phyloP scores from a whole-genome alignment of 1,284 basidiomycete genomes.

The Puccinia brachypodii region DNA sequence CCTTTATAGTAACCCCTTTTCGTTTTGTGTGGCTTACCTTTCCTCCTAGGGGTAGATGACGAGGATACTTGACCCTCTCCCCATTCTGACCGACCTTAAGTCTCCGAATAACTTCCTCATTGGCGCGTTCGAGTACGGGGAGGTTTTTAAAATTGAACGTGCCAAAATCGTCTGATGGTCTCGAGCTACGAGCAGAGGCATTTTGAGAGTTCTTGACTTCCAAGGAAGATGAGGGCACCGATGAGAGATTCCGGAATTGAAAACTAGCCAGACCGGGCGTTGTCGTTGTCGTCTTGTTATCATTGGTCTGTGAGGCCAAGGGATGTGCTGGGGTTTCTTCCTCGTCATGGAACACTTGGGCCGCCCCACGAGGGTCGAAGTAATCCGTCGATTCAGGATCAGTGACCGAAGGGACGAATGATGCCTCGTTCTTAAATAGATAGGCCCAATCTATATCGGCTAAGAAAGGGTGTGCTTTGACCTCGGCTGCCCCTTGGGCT shows the following conservation, averaged over 20 bases:
- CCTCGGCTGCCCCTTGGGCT: slow-evolving; percentile 82
- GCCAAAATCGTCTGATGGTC: slow-evolving; percentile 82
- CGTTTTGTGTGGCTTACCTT: slow-evolving; percentile 23
- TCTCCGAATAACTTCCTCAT: slow-evolving; percentile 96
- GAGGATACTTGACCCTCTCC: slow-evolving; percentile 25
- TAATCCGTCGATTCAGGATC: slow-evolving; percentile 99
- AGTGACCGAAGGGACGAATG: slow-evolving; percentile 90
- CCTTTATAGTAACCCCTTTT: no score
- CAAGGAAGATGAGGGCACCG: neutral
- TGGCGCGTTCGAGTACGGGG: slow-evolving; percentile 93
- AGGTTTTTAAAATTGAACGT: slow-evolving; percentile 98
- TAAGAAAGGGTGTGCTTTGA: slow-evolving; percentile 90
- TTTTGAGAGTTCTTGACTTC: slow-evolving; percentile 38
- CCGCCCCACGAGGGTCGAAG: slow-evolving; percentile 91
- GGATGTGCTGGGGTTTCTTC: slow-evolving; percentile 64
- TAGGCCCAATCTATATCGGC: slow-evolving; percentile 88
- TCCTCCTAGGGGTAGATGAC: slow-evolving; percentile 35
- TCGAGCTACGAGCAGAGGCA: slow-evolving; percentile 51
- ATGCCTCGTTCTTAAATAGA: slow-evolving; percentile 80
- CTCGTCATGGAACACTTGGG: slow-evolving; percentile 83
- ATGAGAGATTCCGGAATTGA: neutral
- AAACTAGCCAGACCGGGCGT: neutral
- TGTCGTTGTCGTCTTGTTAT: neutral
- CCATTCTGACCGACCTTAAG: slow-evolving; percentile 62
- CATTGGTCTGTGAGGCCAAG: slow-evolving; percentile 36